Percentiles rank a stretch among this genome's conserved stretches.
phyloP scores from a whole-genome alignment of 2,329 filamentous ascomycete genomes.

The Erysiphe pulchra region DNA sequence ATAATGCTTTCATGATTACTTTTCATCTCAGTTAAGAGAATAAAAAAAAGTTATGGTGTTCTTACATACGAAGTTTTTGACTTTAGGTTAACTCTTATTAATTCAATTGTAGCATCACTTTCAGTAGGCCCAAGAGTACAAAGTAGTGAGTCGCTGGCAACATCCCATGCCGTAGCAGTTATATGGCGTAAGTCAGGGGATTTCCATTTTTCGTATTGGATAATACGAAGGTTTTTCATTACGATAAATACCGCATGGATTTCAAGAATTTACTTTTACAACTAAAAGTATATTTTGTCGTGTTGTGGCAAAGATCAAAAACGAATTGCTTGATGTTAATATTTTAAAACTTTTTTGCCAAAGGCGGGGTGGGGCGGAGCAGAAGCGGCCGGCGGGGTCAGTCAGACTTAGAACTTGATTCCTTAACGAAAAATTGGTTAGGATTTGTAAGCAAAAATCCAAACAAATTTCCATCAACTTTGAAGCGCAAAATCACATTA shows the following conservation, averaged over 20 bases:
- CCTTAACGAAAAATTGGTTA: too few species aligned
- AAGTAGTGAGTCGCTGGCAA: constrained; percentile 48
- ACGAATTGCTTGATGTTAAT: too few species aligned
- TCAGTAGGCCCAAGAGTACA: constrained; percentile 63
- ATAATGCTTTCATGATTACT: constrained; percentile 27
- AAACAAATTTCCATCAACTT: too few species aligned
- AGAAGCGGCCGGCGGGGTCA: too few species aligned
- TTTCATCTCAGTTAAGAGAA: constrained; percentile 3
- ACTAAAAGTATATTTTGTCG: too few species aligned
- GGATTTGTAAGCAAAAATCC: too few species aligned
- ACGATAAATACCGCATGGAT: neutral
- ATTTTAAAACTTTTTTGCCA: too few species aligned
- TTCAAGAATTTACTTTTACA: too few species aligned
- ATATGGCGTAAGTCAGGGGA: constrained; percentile 28
- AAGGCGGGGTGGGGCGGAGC: too few species aligned
- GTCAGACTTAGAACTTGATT: too few species aligned
- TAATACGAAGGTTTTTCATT: constrained; percentile 77
- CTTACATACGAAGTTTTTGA: constrained; percentile 12
- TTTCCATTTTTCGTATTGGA: constrained; percentile 40
- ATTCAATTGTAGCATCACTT: constrained; percentile 44
- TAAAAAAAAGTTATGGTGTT: constrained; percentile 17
- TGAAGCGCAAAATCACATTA: too few species aligned
- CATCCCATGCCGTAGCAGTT: constrained; percentile 68
- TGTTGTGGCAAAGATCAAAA: too few species aligned
- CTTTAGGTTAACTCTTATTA: constrained; percentile 28